Evolutionary conservation across 2,329 filamentous ascomycete genomes (phyloP).

Genomic region (Pseudocercospora crystallina): DNA sequence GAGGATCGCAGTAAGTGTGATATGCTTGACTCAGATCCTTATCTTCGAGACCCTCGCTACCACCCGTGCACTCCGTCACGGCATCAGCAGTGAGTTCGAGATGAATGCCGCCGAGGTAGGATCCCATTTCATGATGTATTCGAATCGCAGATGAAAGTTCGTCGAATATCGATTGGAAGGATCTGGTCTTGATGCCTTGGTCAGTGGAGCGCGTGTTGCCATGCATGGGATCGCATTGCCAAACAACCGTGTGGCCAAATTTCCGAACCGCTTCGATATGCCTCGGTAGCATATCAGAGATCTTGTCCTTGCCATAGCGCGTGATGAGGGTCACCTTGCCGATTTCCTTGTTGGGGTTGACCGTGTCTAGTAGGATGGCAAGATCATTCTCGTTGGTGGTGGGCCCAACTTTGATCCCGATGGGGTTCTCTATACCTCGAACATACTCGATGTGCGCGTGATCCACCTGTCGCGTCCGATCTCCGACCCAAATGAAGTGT

Average conservation of each 20-base stretch:
- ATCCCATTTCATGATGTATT: slow-evolving; percentile 80
- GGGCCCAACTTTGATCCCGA: slow-evolving; percentile 94
- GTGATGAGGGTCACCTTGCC: slow-evolving; percentile 97
- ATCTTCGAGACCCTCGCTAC: slow-evolving; percentile 81
- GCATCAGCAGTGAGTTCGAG: slow-evolving; percentile 93
- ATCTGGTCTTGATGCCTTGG: slow-evolving; percentile 83
- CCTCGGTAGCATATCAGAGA: slow-evolving; percentile 70
- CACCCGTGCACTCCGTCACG: slow-evolving; percentile 93
- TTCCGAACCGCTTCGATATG: slow-evolving; percentile 88
- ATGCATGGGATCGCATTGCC: slow-evolving; percentile 99
- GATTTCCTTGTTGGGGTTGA: slow-evolving; percentile 78
- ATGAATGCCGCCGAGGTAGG: slow-evolving; percentile 90
- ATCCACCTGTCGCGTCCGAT: slow-evolving; percentile 89
- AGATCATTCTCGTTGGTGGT: slow-evolving; percentile 76
- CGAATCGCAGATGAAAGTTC: slow-evolving; percentile 81
- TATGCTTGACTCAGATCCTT: slow-evolving; percentile 89
- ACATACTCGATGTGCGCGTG: slow-evolving; percentile 97
- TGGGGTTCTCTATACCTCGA: slow-evolving; percentile 90
- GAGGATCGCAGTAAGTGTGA: slow-evolving; percentile 91
- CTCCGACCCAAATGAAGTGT: slow-evolving; percentile 98
- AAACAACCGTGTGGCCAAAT: slow-evolving; percentile 76
- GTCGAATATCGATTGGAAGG: slow-evolving; percentile 84
- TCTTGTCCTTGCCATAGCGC: slow-evolving; percentile 80
- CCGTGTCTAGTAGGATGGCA: slow-evolving; percentile 73
- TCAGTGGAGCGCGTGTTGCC: slow-evolving; percentile 70